phyloP scores from a whole-genome alignment of 1,284 basidiomycete genomes.

The Leccinum griseonigrum region DNA sequence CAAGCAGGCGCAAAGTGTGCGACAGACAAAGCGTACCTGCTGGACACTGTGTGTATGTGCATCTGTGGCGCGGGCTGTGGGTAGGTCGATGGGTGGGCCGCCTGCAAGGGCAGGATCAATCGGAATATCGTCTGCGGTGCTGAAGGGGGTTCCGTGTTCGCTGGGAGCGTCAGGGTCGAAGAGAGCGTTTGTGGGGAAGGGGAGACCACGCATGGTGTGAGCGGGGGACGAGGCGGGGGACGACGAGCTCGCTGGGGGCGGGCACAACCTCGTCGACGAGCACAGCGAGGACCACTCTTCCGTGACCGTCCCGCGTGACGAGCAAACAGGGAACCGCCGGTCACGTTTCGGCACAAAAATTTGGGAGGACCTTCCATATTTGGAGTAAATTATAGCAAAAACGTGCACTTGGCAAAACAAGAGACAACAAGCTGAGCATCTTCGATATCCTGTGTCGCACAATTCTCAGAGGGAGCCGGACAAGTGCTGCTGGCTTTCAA shows the following conservation, averaged over 20 bases:
- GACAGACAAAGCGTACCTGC: slow-evolving; percentile 32
- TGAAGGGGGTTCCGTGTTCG: slow-evolving; percentile 55
- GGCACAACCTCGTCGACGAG: slow-evolving; percentile 28
- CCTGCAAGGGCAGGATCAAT: slow-evolving; percentile 67
- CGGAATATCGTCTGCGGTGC: slow-evolving; percentile 59
- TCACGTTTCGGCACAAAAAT: slow-evolving; percentile 33
- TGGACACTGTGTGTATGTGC: slow-evolving; percentile 7
- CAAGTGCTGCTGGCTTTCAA: slow-evolving; percentile 38
- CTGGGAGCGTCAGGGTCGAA: slow-evolving; percentile 51
- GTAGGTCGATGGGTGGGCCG: slow-evolving; percentile 48
- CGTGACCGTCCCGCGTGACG: slow-evolving; percentile 35
- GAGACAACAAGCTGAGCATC: slow-evolving; percentile 23
- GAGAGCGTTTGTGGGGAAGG: slow-evolving; percentile 50
- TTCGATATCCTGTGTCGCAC: slow-evolving; percentile 33
- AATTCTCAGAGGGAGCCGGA: slow-evolving; percentile 29
- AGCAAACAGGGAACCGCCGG: slow-evolving; percentile 24
- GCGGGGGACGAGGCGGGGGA: slow-evolving; percentile 9
- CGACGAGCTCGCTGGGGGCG: slow-evolving; percentile 13
- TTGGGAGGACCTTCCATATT: slow-evolving; percentile 11
- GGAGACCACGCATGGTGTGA: slow-evolving; percentile 53
- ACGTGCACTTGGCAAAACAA: slow-evolving; percentile 21
- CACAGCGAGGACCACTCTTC: slow-evolving; percentile 30
- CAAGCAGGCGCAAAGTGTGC: slow-evolving; percentile 13
- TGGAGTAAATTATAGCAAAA: slow-evolving; percentile 10
- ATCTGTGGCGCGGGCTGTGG: slow-evolving; percentile 37